Base-by-base conservation (phyloP, 2,329 filamentous ascomycete genomes). In the Ceratocystis huliohia region DNA sequence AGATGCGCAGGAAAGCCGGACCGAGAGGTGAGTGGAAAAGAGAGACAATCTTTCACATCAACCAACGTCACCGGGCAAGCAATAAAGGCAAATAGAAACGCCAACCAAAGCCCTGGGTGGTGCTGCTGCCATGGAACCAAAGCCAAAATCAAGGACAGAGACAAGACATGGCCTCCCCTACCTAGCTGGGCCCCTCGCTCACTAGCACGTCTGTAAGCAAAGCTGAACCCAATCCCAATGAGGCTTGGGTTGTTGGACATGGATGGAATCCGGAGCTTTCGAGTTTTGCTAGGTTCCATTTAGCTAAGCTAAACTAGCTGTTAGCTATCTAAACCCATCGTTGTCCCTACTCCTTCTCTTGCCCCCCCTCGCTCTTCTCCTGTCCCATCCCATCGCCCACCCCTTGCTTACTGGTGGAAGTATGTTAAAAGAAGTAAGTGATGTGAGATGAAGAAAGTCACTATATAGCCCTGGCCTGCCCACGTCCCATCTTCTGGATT, bases 401-500 rank as follows among this genome's bases (percentile, higher is more conserved):
- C 53, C 53, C 53, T 57, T 57, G 53, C 53, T 57, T 57, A 57
- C 30, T 57, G 53, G 53, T 57, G 22, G 53, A 57, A 57, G 28
- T 25, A 17, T n/a, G 6, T 30, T 25, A 33, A 15, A 57, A 57
- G 22, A 57, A 57, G 53, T 15, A 57, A 57, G 28, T 57, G 53
- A 57, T 57, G 53, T 57, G 53, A 57, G 15, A 28, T 57, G 22
- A 57, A 57, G 53, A 57, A 57, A 57, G 53, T 57, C 53, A 57
- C 53, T 57, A 57, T 57, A 57, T 57, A 57, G 53, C 53, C 53
- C 53, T n/a, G 53, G 53, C 53, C 53, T 57, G 20, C 22, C 53
- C 53, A 30, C 53, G 20, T 30, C 22, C 22, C 53, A 28, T 30
- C 28, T 30, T 15, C 22, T 13, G 15, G 15, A 30, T 30, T 28